Conservation (phyloP, 2,329 filamentous ascomycete species). For the Aspergillus proliferans region DNA sequence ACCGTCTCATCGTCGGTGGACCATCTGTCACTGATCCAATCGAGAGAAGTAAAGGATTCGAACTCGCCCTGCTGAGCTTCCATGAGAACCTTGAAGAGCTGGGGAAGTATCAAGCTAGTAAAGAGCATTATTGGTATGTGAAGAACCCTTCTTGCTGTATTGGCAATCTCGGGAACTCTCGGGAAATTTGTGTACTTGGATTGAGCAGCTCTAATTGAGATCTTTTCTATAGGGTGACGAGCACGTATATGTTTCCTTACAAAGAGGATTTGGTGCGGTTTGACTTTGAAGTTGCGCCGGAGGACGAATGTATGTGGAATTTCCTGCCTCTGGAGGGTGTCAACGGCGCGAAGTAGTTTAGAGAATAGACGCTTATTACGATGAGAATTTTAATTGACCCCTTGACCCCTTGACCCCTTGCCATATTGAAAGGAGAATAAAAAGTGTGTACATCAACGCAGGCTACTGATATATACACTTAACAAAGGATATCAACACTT, state of each 20-base stretch:
- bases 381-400: too few relatives aligned
- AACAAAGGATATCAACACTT: too few relatives aligned
- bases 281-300: slow-evolving; percentile 44
- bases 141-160: background rate
- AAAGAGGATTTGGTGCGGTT: slow-evolving; percentile 52
- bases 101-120: slow-evolving; percentile 47
- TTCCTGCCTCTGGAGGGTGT: too few relatives aligned
- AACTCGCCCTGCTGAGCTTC: slow-evolving; percentile 49
- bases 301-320: slow-evolving; percentile 27
- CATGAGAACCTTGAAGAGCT: slow-evolving; percentile 43
- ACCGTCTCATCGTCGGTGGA: slow-evolving; percentile 46
- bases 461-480: too few relatives aligned
- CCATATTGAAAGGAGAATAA: too few relatives aligned
- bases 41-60: slow-evolving; percentile 48
- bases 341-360: too few relatives aligned
- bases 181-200: too few relatives aligned
- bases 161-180: too few relatives aligned
- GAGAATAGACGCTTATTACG: too few relatives aligned
- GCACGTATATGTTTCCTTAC: slow-evolving; percentile 47
- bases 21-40: slow-evolving; percentile 49
- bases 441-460: too few relatives aligned
- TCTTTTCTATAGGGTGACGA: slow-evolving; percentile 30
- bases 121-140: slow-evolving; percentile 45
- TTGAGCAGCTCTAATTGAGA: too few relatives aligned
- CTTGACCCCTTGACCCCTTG: too few relatives aligned